phyloP scores from a whole-genome alignment of 2,329 filamentous ascomycete genomes.

The Fusarium mangiferae region DNA sequence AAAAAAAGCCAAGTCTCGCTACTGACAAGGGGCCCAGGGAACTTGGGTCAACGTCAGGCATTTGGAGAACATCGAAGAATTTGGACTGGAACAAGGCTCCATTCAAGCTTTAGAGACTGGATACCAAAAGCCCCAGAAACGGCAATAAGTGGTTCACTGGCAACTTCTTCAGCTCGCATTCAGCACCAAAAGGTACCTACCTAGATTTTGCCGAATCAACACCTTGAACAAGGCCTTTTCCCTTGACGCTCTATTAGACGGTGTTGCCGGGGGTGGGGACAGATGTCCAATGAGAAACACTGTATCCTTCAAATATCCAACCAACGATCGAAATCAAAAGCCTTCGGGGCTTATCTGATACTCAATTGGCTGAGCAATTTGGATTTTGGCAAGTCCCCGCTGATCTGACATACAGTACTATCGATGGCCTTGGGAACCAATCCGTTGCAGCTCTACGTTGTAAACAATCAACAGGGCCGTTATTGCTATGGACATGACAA shows the following conservation, averaged over 20 bases:
- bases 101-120: constrained; percentile 33
- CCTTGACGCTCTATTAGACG: constrained; percentile 24
- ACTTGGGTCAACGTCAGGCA: constrained; percentile 29
- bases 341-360: constrained; percentile 2
- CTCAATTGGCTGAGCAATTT: constrained; percentile 16
- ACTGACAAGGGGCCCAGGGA: constrained; percentile 25
- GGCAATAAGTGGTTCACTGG: constrained; percentile 13
- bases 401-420: constrained; percentile 33
- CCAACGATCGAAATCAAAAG: constrained; percentile 10
- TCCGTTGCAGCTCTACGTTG: constrained; percentile 12
- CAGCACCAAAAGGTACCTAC: constrained; percentile 1
- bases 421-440: constrained; percentile 11
- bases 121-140: constrained; percentile 10
- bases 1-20: constrained; percentile 27
- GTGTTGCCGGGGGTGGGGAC: constrained; percentile 11
- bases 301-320: constrained; percentile 19
- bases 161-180: constrained; percentile 17
- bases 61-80: constrained; percentile 24
- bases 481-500: neutral
- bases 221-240: constrained; percentile 2
- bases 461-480: constrained; percentile 20
- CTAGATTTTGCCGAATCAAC: constrained; percentile 1
- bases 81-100: constrained; percentile 17
- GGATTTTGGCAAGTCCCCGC: constrained; percentile 15
- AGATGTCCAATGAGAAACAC: constrained; percentile 18